These are phyloP conservation scores for Panicum virgatum DNA, from an alignment of 202 grass and related monocot species.

Conservation along the genomic window DNA sequence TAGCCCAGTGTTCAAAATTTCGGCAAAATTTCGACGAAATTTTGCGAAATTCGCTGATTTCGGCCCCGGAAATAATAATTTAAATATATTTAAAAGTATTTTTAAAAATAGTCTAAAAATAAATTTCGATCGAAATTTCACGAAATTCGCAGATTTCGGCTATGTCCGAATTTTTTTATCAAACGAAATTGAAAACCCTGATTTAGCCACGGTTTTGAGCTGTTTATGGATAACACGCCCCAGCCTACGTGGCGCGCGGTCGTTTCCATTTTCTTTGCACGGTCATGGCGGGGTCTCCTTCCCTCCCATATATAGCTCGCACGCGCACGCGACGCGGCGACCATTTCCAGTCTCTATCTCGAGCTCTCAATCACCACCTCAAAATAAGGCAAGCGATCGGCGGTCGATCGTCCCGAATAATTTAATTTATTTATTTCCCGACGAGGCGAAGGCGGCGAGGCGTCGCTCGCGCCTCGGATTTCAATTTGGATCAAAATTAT, in stretches of 20 bases:
- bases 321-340: constrained; percentile 2
- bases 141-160: no score
- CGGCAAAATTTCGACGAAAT: no score
- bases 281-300: background rate
- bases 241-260: background rate
- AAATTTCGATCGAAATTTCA: no score
- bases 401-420: background rate
- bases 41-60: no score
- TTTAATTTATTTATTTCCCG: background rate
- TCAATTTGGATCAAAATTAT: background rate
- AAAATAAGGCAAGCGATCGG: constrained; percentile 26
- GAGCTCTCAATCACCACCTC: background rate
- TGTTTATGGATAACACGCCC: background rate
- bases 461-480: background rate
- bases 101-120: no score
- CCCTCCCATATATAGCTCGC: background rate
- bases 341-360: background rate
- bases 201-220: background rate
- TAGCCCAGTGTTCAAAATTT: no score
- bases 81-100: no score
- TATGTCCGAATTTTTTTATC: no score
- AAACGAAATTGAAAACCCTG: no score
- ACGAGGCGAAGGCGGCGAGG: background rate
- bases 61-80: no score
- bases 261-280: background rate